phyloP scores from a whole-genome alignment of 306 rosid genomes.

The Pyrus pyrifolia region DNA sequence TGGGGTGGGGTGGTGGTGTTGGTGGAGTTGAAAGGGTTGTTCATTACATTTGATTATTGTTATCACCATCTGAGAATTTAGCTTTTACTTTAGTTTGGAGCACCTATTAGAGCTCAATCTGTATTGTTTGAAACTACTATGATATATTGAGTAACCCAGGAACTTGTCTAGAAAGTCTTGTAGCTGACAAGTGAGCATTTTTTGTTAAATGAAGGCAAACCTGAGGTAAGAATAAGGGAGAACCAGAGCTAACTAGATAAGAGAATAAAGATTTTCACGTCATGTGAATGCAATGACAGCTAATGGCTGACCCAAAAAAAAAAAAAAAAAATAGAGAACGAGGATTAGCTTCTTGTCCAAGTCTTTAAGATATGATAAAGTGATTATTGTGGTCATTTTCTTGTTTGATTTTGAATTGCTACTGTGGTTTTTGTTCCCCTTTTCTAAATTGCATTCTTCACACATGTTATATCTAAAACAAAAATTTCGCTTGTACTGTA shows the following conservation, averaged over 20 bases:
- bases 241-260: not conserved
- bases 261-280: not conserved
- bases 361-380: not conserved
- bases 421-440: not conserved
- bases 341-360: not conserved
- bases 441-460: not conserved
- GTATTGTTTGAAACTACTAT: not conserved
- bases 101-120: not conserved
- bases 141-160: not conserved
- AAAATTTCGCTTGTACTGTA: slow-evolving; percentile 22
- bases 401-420: not conserved
- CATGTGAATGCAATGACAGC: slow-evolving; percentile 9
- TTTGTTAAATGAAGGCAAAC: not conserved
- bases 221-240: not conserved
- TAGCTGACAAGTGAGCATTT: not conserved
- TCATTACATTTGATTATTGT: not conserved
- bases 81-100: not conserved
- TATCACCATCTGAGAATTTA: not conserved
- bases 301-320: not conserved
- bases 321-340: not conserved
- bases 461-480: slow-evolving; percentile 10
- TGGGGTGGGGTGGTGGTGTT: not conserved
- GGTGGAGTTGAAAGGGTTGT: not conserved
- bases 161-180: not conserved
- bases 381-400: not conserved